Base-by-base conservation (phyloP, 2,329 filamentous ascomycete species). In the Exutisphaerella laricina region DNA sequence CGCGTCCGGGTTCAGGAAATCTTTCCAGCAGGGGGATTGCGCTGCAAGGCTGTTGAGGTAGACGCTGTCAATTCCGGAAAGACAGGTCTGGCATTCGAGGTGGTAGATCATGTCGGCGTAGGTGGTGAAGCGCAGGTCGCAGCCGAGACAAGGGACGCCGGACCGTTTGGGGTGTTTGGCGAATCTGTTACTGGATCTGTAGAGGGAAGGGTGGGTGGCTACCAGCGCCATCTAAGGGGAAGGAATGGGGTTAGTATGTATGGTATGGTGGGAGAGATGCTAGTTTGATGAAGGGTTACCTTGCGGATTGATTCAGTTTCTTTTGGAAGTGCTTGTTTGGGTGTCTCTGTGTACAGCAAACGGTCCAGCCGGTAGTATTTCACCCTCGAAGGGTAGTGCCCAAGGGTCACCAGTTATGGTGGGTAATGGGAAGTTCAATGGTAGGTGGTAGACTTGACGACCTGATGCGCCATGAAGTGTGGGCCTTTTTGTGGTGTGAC, bases 71-170 rank as follows among this genome's bases (percentile, higher is more conserved):
- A 38, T 29, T 20, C 45, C 49, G 10, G 40, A 48, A 3, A 22
- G 17, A 30, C 45, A 51, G 2, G 8, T 43, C 9, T 32, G 39
- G 29, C 31, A 21, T 36, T 51, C 45, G 22, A 48, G 35, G 20
- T 51, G 49, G 40, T 44, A 38, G 36, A 51, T 35, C 49, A 46
- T 51, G 43, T 41, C 45, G 20, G 33, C 20, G 14, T 46, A 51
- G 22, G 42, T 43, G 23, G 28, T 43, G 34, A 51, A 51, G 33
- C 23, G 10, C 17, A 35, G 33, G 10, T 35, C 22, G 20, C 33
- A 35, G 33, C 33, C 33, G 33, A 35, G 33, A 23, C 33, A 35
- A 5, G 18, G 33, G 33, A 35, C 33, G 14, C 23, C 33, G 1
- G 33, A 12, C 14, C 18, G 18, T 18, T 18, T 33, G 20, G n/a